These are phyloP conservation scores for Kwoniella sp. DNA, from an alignment of 768 basidiomycete species.

Conservation along the genomic window DNA sequence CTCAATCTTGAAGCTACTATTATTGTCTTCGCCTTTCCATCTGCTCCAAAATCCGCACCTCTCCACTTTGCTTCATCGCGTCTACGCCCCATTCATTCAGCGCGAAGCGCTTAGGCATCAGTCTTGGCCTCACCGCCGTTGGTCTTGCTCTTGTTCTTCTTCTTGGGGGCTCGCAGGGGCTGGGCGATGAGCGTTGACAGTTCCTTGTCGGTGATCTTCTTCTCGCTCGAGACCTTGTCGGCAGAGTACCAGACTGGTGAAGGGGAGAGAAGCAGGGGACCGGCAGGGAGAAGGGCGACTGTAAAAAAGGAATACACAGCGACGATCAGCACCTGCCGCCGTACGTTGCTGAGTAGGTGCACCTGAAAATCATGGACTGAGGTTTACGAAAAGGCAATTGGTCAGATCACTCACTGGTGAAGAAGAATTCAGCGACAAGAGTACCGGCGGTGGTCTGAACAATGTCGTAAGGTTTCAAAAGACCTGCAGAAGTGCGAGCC, in stretches of 20 bases:
- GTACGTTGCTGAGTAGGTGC: no score
- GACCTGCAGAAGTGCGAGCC: conserved; percentile 52
- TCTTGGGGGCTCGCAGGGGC: conserved; percentile 84
- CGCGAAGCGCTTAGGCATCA: not conserved
- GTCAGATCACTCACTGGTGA: conserved; percentile 68
- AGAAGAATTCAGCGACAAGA: conserved; percentile 92
- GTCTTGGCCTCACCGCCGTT: conserved; percentile 57
- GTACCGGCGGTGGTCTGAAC: conserved; percentile 83
- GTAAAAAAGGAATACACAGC: not conserved
- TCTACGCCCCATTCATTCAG: no score
- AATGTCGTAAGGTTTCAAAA: conserved; percentile 94
- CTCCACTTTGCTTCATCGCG: no score
- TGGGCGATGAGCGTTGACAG: conserved; percentile 75
- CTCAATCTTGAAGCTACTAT: not conserved
- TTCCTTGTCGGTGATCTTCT: conserved; percentile 84
- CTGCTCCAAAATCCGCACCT: no score
- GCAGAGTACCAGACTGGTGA: conserved; percentile 88
- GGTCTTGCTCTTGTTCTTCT: conserved; percentile 87
- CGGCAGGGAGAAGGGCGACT: conserved; percentile 84
- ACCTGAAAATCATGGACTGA: no score
- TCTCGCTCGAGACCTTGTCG: conserved; percentile 84
- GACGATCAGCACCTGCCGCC: conserved; percentile 6
- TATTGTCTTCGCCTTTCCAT: no score
- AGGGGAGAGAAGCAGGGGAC: conserved; percentile 82
- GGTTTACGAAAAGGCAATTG: no score